phyloP scores from a whole-genome alignment of 345 rosid species.

The Dipteronia dyeriana region DNA sequence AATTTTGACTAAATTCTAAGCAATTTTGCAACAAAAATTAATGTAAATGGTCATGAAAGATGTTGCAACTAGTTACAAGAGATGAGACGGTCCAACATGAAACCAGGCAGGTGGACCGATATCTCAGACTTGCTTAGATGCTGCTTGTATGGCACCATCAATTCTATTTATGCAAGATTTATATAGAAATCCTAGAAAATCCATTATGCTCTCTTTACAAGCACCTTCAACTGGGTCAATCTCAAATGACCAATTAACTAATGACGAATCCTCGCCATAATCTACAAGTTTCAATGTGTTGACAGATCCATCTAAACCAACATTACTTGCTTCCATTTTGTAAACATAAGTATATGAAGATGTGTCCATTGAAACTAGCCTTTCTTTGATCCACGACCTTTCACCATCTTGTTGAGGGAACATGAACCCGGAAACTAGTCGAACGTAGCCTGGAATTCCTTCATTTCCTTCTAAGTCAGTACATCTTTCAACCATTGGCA shows the following conservation, averaged over 20 bases:
- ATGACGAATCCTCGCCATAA: slow-evolving; percentile 41
- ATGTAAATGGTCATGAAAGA: not conserved
- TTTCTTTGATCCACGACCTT: slow-evolving; percentile 65
- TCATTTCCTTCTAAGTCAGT: slow-evolving; percentile 45
- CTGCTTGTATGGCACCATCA: slow-evolving; percentile 38
- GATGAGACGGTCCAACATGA: slow-evolving; percentile 4
- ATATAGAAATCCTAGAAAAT: slow-evolving; percentile 50
- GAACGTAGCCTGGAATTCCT: slow-evolving; percentile 46
- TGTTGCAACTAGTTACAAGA: slow-evolving; percentile 8
- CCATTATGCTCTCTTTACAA: slow-evolving; percentile 39
- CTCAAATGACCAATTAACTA: slow-evolving; percentile 52
- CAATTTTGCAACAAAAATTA: not conserved
- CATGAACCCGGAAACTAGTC: slow-evolving; percentile 60
- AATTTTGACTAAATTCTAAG: not conserved
- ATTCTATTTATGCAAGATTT: slow-evolving; percentile 55
- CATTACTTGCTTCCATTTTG: slow-evolving; percentile 55
- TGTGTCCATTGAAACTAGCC: slow-evolving; percentile 46
- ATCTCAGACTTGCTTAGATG: slow-evolving; percentile 16
- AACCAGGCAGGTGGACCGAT: not conserved
- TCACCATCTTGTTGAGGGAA: slow-evolving; percentile 54
- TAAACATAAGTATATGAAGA: slow-evolving; percentile 37
- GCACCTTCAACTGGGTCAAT: slow-evolving; percentile 44
- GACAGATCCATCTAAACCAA: slow-evolving; percentile 51
- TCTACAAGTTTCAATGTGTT: slow-evolving; percentile 43
- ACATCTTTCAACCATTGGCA: slow-evolving; percentile 60